Conservation (phyloP, 1,139 yeast genomes). For the Pichia sp. region DNA sequence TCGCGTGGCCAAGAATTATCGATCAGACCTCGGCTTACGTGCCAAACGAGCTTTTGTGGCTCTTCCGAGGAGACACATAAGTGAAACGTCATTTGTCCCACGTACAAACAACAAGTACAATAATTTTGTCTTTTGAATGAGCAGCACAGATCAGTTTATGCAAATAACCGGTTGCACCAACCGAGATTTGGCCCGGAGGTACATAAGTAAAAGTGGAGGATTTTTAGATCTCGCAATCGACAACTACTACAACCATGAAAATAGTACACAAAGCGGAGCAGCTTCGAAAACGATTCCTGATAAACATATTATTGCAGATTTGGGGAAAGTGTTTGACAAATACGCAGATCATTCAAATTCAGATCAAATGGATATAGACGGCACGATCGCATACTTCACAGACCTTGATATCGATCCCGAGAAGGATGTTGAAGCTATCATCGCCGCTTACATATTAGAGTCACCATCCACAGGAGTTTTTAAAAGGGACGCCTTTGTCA, state of each 20-base stretch:
- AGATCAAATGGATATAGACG: slow-evolving; percentile 60
- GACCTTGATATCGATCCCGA: slow-evolving; percentile 73
- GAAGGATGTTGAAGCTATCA: slow-evolving; percentile 57
- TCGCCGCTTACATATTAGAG: slow-evolving; percentile 63
- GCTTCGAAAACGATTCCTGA: not conserved
- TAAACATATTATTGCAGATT: slow-evolving; percentile 7
- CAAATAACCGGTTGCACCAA: slow-evolving; percentile 25
- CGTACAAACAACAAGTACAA: not conserved
- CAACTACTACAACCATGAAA: slow-evolving; percentile 20
- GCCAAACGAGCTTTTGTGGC: not conserved
- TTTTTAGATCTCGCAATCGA: slow-evolving; percentile 27
- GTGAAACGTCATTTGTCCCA: not conserved
- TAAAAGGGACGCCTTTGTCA: slow-evolving; percentile 44
- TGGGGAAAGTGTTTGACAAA: slow-evolving; percentile 19
- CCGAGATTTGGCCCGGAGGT: slow-evolving; percentile 22
- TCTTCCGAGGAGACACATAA: not conserved
- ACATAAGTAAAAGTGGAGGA: slow-evolving; percentile 22
- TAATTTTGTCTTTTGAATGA: not conserved
- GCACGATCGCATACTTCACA: slow-evolving; percentile 62
- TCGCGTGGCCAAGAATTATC: slow-evolving; percentile 2
- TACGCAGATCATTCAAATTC: slow-evolving; percentile 27
- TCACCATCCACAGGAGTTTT: slow-evolving; percentile 68
- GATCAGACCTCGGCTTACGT: not conserved
- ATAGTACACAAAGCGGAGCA: not conserved
- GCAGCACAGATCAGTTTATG: slow-evolving; percentile 4